A percentile compares a stretch with the other conserved stretches of the same genome.
phyloP scores from a whole-genome alignment of 768 basidiomycete species.

The Tephrocybe sp. region DNA sequence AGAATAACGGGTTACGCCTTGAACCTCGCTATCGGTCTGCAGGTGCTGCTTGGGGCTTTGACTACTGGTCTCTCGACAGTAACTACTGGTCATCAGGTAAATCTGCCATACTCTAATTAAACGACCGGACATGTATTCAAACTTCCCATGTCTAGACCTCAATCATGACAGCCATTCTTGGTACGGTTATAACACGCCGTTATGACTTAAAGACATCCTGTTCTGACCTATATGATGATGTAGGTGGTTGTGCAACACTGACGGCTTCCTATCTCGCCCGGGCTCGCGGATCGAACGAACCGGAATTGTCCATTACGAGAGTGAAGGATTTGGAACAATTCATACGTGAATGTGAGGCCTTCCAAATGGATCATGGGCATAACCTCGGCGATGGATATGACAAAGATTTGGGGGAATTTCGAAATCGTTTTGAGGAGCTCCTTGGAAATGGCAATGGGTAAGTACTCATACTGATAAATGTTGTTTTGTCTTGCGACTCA shows the following conservation, averaged over 20 bases:
- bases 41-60: conserved; percentile 62
- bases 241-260: conserved; percentile 65
- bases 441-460: conserved; percentile 40
- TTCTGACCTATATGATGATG: not conserved
- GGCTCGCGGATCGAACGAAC: conserved; percentile 66
- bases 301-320: conserved; percentile 56
- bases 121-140: not conserved
- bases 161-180: conserved; percentile 34
- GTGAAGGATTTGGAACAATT: conserved; percentile 65
- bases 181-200: conserved; percentile 19
- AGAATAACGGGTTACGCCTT: conserved; percentile 33
- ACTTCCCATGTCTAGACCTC: conserved; percentile 28
- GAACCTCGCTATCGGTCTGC: conserved; percentile 56
- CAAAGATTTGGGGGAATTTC: conserved; percentile 30
- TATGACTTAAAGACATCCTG: too few relatives aligned
- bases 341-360: conserved; percentile 58
- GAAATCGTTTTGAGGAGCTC: conserved; percentile 45
- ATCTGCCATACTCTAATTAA: conserved; percentile 10
- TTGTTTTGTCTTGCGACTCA: not conserved
- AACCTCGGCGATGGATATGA: conserved; percentile 33
- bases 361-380: conserved; percentile 56
- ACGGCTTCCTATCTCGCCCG: conserved; percentile 73
- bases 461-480: too few relatives aligned
- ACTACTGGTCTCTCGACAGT: conserved; percentile 64
- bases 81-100: conserved; percentile 37